Evolutionary conservation across 2,329 filamentous ascomycete species (phyloP).

Genomic region (Diplocarpon mali): DNA sequence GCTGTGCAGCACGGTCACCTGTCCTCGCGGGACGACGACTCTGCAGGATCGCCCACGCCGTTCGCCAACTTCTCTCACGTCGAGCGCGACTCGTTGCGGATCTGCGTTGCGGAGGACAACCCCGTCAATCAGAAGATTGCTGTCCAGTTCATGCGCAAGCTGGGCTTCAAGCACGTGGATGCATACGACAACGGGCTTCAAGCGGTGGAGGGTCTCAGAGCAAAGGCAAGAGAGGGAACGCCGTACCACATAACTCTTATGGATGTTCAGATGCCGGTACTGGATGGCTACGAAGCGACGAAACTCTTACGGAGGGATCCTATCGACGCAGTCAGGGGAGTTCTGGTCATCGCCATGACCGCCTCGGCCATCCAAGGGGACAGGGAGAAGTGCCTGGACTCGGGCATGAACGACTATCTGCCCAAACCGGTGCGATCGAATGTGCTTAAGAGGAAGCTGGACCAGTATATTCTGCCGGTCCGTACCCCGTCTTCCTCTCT

Average conservation of each 20-base stretch:
- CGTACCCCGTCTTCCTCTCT: neutral
- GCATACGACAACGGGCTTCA: conserved; percentile 85
- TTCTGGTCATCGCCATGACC: conserved; percentile 96
- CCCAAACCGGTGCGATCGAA: conserved; percentile 90
- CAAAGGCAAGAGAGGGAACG: conserved; percentile 56
- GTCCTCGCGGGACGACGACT: conserved; percentile 33
- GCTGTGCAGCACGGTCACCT: conserved; percentile 20
- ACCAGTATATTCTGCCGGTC: conserved; percentile 44
- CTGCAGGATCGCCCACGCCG: conserved; percentile 33
- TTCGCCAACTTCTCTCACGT: conserved; percentile 61
- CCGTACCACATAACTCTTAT: conserved; percentile 89
- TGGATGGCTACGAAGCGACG: conserved; percentile 88
- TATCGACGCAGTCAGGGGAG: conserved; percentile 64
- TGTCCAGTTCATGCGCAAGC: conserved; percentile 75
- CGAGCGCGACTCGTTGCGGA: conserved; percentile 65
- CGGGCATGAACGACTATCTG: conserved; percentile 95
- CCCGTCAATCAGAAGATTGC: conserved; percentile 91
- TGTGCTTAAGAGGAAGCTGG: conserved; percentile 74
- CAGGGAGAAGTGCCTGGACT: conserved; percentile 86
- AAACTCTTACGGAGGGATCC: conserved; percentile 68
- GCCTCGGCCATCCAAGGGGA: conserved; percentile 91
- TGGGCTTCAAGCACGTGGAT: conserved; percentile 72
- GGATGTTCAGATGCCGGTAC: conserved; percentile 93
- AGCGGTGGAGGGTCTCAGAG: conserved; percentile 76
- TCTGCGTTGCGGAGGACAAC: conserved; percentile 94